Evolutionary conservation across 2,329 filamentous ascomycete genomes (phyloP).

Genomic region (Colletotrichum lentis): DNA sequence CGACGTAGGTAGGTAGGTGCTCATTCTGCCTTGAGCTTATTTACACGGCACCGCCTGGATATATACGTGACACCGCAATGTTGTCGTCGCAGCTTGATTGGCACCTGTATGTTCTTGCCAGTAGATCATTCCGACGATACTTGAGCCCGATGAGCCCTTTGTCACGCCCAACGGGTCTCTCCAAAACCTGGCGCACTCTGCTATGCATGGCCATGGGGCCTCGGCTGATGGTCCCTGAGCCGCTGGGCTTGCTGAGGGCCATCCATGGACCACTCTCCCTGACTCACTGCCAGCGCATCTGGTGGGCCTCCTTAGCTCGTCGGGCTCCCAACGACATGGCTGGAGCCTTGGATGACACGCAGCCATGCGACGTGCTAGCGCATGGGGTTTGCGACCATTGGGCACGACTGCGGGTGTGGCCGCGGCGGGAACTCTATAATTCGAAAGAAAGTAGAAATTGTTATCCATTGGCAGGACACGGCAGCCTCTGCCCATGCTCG

Average conservation of each 20-base stretch:
- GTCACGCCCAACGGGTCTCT: conserved; percentile 16
- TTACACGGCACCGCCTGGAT: conserved; percentile 31
- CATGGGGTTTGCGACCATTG: conserved; percentile 9
- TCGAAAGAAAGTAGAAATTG: not conserved
- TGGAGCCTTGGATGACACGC: conserved; percentile 31
- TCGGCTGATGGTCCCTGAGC: conserved; percentile 26
- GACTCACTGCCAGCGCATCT: conserved; percentile 36
- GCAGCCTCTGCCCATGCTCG: conserved; percentile 3
- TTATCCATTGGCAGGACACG: conserved; percentile 23
- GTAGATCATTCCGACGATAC: not conserved
- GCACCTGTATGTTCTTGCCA: not conserved
- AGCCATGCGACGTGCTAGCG: conserved; percentile 19
- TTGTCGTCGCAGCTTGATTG: conserved; percentile 27
- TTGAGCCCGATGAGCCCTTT: conserved; percentile 16
- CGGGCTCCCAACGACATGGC: conserved; percentile 18
- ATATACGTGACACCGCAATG: conserved; percentile 33
- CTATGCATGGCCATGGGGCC: conserved; percentile 10
- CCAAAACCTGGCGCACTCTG: conserved; percentile 3
- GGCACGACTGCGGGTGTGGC: conserved; percentile 23
- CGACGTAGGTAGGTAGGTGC: conserved; percentile 10
- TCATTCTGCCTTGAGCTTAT: conserved; percentile 24
- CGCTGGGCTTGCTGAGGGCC: conserved; percentile 25
- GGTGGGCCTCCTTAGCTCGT: conserved; percentile 30
- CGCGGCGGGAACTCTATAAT: conserved; percentile 17
- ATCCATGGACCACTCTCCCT: conserved; percentile 25